phyloP scores from a whole-genome alignment of 805 yeast species.

The Scheffersomyces lignosus region DNA sequence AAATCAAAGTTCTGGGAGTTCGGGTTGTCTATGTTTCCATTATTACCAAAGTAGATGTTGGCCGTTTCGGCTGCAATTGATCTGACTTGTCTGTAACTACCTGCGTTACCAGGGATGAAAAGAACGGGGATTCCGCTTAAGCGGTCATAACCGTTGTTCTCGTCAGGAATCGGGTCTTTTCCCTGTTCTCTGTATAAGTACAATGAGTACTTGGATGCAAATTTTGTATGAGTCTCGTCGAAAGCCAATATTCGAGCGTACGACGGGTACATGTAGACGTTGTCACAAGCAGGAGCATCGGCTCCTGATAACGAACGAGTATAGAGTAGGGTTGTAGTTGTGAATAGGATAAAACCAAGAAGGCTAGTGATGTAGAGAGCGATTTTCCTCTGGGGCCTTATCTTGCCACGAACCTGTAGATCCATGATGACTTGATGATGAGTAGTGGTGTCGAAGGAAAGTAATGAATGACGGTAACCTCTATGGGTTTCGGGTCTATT shows the following conservation, averaged over 20 bases:
- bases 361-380: constrained; percentile 1
- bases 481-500: no score
- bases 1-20: constrained; percentile 64
- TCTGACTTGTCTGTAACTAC: constrained; percentile 84
- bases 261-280: constrained; percentile 80
- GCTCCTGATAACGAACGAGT: constrained; percentile 22
- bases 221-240: constrained; percentile 65
- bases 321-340: constrained; percentile 9
- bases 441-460: no score
- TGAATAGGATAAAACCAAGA: constrained; percentile 2
- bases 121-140: constrained; percentile 81
- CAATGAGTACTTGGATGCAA: constrained; percentile 80
- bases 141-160: constrained; percentile 22
- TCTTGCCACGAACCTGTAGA: no score
- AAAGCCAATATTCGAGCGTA: constrained; percentile 75
- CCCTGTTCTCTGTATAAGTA: constrained; percentile 86
- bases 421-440: no score
- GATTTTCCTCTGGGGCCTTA: no score
- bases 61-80: constrained; percentile 88
- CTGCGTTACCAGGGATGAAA: constrained; percentile 98
- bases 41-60: constrained; percentile 43
- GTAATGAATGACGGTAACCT: no score
- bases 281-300: constrained; percentile 51
- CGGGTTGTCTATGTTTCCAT: constrained; percentile 22
- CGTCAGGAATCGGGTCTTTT: constrained; percentile 54